phyloP scores from a whole-genome alignment of 305 asterid species.

The Fraxinus nigra region DNA sequence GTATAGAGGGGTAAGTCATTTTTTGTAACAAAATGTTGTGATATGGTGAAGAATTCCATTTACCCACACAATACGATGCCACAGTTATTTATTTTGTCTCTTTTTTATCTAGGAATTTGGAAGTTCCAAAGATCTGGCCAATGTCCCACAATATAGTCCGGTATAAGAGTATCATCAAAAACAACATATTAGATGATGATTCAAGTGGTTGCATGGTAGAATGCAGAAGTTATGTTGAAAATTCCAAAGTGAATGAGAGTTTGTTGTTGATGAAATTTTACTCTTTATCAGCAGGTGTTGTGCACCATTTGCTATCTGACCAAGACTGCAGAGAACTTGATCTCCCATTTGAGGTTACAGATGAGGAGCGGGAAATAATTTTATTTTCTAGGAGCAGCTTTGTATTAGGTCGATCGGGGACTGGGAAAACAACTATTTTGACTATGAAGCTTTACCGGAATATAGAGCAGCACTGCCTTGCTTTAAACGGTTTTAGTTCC shows the following conservation, averaged over 20 bases:
- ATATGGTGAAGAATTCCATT: neutral
- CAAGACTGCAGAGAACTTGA: slow-evolving; percentile 44
- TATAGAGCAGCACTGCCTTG: slow-evolving; percentile 49
- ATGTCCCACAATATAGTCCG: slow-evolving; percentile 30
- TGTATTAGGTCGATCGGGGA: slow-evolving; percentile 73
- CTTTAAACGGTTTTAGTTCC: slow-evolving; percentile 29
- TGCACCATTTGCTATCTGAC: slow-evolving; percentile 58
- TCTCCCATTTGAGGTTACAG: slow-evolving; percentile 74
- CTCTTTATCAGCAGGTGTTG: slow-evolving; percentile 50
- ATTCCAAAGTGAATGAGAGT: slow-evolving; percentile 67
- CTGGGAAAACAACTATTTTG: slow-evolving; percentile 68
- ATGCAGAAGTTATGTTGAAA: slow-evolving; percentile 50
- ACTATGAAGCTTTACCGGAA: slow-evolving; percentile 60
- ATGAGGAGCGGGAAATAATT: slow-evolving; percentile 60
- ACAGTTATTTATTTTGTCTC: neutral
- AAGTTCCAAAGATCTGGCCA: slow-evolving; percentile 65
- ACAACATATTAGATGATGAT: slow-evolving; percentile 12
- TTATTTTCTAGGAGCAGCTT: slow-evolving; percentile 51
- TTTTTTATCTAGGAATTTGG: slow-evolving; percentile 45
- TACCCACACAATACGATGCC: neutral
- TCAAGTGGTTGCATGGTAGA: slow-evolving; percentile 26
- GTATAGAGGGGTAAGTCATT: slow-evolving; percentile 49
- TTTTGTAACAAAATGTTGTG: neutral
- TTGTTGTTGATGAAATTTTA: slow-evolving; percentile 62
- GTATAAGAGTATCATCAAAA: slow-evolving; percentile 34